Base-by-base conservation (phyloP, 2,329 filamentous ascomycete species). In the Colletotrichum shisoi region DNA sequence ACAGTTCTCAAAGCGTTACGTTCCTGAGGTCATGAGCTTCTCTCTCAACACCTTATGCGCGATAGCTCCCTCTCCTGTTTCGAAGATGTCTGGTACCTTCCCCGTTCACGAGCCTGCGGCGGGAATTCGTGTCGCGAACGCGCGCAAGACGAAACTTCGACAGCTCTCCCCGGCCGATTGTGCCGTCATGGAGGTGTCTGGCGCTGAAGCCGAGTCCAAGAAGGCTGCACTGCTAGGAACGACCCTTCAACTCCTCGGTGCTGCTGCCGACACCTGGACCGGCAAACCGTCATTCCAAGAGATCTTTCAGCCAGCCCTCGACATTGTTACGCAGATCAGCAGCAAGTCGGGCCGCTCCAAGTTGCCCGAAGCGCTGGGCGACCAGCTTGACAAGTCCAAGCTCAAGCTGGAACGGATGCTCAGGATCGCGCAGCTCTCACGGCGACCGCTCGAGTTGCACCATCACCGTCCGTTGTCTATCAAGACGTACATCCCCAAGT, bases 1-100 rank as follows among this genome's bases (percentile, higher is more conserved):
- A 78, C 82, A 84, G 42, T 81, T 94, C 7, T 90, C 94, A 5
- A 95, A 93, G 80, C 86, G 95, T 73, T 97, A 94, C 77, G 84
- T 97, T 53, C 95, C 95, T 0, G 95, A 99, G 78, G 85, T 94
- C 39, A 83, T 96, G 72, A 92, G 92, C 75, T 97, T 93, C 76
- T 85, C 87, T 31, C 79, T 93, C 51, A 93, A 94, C 76, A 90
- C 90, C 0, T 79, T 98, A 21, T 85, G 82, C 70, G 84, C 87
- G 11, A 81, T 94, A 34, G 84, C 87, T n/a, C 90, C 89, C 1
- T 74, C 76, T 13, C 82, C 85, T 53, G 72, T 82, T 3, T 74
- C 78, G 11, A 78, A 79, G 11, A 72, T 76, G n/a, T 76, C 85
- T 1, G 87, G 85, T 3, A 79, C 77, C 67, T 91, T 91, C 73